Conservation (phyloP, 1,139 yeast genomes). For the Debaryomyces udenii region DNA sequence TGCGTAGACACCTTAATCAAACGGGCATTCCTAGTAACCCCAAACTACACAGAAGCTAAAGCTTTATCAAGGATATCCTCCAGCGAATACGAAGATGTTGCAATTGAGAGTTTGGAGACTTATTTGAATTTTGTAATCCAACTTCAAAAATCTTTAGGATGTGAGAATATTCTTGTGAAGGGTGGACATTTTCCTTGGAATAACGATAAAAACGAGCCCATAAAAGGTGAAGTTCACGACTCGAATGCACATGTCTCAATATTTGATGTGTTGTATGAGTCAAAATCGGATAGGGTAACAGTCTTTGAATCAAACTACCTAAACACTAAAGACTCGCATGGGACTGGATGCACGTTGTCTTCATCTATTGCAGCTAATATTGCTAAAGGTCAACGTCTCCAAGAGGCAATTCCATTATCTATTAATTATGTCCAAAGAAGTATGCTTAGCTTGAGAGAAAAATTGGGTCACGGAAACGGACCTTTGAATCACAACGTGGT, state of each 20-base stretch:
- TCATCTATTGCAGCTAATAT: conserved; percentile 79
- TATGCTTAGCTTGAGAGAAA: conserved; percentile 39
- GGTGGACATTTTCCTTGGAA: conserved; percentile 80
- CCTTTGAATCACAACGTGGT: conserved; percentile 64
- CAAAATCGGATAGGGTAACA: conserved; percentile 36
- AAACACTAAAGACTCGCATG: conserved; percentile 67
- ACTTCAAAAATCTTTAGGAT: conserved; percentile 45
- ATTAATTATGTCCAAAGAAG: conserved; percentile 71
- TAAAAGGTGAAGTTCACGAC: conserved; percentile 17
- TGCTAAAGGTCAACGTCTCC: conserved; percentile 53
- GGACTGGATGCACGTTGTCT: conserved; percentile 89
- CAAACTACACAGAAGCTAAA: conserved; percentile 71
- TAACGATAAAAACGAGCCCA: conserved; percentile 19
- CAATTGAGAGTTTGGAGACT: conserved; percentile 17
- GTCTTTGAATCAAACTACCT: conserved; percentile 55
- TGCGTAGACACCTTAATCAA: conserved; percentile 53
- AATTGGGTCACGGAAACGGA: conserved; percentile 66
- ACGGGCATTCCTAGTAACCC: conserved; percentile 69
- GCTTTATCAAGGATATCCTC: conserved; percentile 30
- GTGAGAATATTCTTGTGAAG: conserved; percentile 65
- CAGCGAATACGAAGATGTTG: conserved; percentile 21
- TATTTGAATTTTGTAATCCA: conserved; percentile 39
- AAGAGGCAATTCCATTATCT: conserved; percentile 55
- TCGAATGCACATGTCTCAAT: conserved; percentile 32
- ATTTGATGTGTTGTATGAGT: conserved; percentile 64